Evolutionary conservation across 176 grass and related monocot genomes (phyloP).

Genomic region (Oryza meridionalis): DNA sequence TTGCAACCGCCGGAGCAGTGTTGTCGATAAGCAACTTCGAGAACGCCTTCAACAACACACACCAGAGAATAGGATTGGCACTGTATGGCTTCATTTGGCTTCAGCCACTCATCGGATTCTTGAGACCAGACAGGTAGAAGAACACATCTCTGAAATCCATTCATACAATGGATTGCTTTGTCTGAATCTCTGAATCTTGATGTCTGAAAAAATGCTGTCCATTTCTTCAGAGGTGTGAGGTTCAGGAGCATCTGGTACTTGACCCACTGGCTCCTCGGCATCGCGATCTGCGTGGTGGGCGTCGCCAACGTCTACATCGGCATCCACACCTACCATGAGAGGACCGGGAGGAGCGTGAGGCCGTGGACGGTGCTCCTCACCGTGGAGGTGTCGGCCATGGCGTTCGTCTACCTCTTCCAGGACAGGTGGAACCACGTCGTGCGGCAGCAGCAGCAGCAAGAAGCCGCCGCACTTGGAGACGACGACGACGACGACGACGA

Average conservation of each 20-base stretch:
- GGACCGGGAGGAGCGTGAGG: constrained; percentile 66
- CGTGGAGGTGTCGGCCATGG: constrained; percentile 61
- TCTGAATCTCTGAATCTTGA: background rate
- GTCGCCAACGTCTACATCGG: constrained; percentile 86
- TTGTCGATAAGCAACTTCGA: constrained; percentile 82
- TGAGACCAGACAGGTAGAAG: constrained; percentile 72
- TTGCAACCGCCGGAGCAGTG: constrained; percentile 79
- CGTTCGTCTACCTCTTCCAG: constrained; percentile 78
- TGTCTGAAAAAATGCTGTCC: background rate
- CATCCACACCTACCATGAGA: constrained; percentile 75
- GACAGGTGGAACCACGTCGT: constrained; percentile 78
- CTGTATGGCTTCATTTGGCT: constrained; percentile 87
- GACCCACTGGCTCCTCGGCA: constrained; percentile 76
- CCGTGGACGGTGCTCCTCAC: constrained; percentile 76
- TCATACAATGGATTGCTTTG: background rate
- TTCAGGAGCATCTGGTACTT: constrained; percentile 76
- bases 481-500: constrained; percentile 52
- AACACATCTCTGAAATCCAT: background rate
- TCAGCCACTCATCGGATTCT: constrained; percentile 80
- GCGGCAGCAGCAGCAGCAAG: constrained; percentile 44
- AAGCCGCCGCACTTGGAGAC: constrained; percentile 10
- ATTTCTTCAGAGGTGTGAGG: constrained; percentile 58
- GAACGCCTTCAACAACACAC: constrained; percentile 95
- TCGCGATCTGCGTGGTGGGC: constrained; percentile 63
- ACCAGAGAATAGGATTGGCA: constrained; percentile 76